phyloP scores from a whole-genome alignment of 2,329 filamentous ascomycete species.

The Curvularia eragrostidis region DNA sequence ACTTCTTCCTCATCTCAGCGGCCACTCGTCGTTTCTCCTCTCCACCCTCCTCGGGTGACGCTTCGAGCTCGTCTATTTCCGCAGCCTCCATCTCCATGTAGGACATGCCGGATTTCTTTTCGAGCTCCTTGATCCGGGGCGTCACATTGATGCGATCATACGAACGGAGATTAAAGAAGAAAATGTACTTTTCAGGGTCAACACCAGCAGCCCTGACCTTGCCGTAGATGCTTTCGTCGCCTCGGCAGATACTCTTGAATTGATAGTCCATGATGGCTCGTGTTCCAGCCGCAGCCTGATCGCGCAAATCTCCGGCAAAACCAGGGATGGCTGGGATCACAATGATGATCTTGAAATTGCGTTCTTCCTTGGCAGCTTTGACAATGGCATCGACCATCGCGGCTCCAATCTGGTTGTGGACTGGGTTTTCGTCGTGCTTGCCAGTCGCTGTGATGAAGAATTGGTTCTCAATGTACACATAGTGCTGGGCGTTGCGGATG shows the following conservation, averaged over 20 bases:
- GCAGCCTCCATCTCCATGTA: slow-evolving; percentile 89
- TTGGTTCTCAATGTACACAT: slow-evolving; percentile 97
- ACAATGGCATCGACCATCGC: slow-evolving; percentile 93
- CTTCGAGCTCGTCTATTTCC: slow-evolving; percentile 87
- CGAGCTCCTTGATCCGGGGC: slow-evolving; percentile 72
- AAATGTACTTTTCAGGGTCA: slow-evolving; percentile 80
- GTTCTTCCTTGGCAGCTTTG: slow-evolving; percentile 76
- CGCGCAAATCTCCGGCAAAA: slow-evolving; percentile 88
- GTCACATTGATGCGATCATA: slow-evolving; percentile 94
- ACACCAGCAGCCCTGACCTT: slow-evolving; percentile 76
- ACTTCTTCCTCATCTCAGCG: slow-evolving; percentile 55
- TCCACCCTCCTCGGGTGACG: slow-evolving; percentile 38
- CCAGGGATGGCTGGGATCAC: slow-evolving; percentile 91
- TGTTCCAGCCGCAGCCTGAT: slow-evolving; percentile 83
- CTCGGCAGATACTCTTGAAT: slow-evolving; percentile 93
- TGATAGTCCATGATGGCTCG: slow-evolving; percentile 97
- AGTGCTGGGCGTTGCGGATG: slow-evolving; percentile 88
- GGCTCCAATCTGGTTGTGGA: slow-evolving; percentile 85
- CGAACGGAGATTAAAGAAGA: slow-evolving; percentile 90
- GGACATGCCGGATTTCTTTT: slow-evolving; percentile 79
- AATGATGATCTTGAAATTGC: slow-evolving; percentile 90
- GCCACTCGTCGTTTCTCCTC: slow-evolving; percentile 53
- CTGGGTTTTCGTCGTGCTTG: slow-evolving; percentile 76
- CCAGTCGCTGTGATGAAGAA: slow-evolving; percentile 92
- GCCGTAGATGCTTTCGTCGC: slow-evolving; percentile 87